phyloP scores from a whole-genome alignment of 495 filamentous ascomycete species.

The Cladorrhinum samala region DNA sequence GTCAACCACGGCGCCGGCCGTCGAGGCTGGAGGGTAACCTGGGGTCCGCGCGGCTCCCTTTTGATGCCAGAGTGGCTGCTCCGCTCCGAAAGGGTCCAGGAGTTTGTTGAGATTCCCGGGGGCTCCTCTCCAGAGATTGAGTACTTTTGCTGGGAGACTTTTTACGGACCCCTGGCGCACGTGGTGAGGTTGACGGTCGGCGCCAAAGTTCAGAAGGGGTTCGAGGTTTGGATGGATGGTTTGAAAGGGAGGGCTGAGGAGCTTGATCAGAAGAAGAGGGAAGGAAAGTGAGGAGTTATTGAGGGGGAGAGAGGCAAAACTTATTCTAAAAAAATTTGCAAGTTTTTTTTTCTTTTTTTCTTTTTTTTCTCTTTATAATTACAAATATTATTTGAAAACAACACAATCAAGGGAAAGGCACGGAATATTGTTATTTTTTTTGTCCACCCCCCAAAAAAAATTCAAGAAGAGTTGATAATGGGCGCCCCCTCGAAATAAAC shows the following conservation, averaged over 20 bases:
- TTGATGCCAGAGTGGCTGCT: conserved; percentile 23
- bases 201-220: conserved; percentile 22
- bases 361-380: too few species aligned
- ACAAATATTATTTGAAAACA: too few species aligned
- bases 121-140: conserved; percentile 8
- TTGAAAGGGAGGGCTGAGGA: conserved; percentile 27
- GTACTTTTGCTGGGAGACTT: conserved; percentile 38
- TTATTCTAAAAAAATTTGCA: neutral
- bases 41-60: conserved; percentile 16
- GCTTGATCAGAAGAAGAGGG: neutral
- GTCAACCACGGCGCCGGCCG: conserved; percentile 10
- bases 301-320: too few species aligned
- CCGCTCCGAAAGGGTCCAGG: conserved; percentile 33
- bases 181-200: conserved; percentile 17
- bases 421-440: neutral
- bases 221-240: conserved; percentile 27
- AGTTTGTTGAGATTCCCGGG: conserved; percentile 25
- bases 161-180: conserved; percentile 28
- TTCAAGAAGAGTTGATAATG: too few species aligned
- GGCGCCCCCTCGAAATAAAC: conserved; percentile 38
- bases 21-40: conserved; percentile 29
- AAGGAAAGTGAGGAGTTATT: too few species aligned
- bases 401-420: too few species aligned
- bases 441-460: too few species aligned
- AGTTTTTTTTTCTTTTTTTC: neutral